Conservation (phyloP, 495 filamentous ascomycete genomes). For the Trichoderma reesei region DNA sequence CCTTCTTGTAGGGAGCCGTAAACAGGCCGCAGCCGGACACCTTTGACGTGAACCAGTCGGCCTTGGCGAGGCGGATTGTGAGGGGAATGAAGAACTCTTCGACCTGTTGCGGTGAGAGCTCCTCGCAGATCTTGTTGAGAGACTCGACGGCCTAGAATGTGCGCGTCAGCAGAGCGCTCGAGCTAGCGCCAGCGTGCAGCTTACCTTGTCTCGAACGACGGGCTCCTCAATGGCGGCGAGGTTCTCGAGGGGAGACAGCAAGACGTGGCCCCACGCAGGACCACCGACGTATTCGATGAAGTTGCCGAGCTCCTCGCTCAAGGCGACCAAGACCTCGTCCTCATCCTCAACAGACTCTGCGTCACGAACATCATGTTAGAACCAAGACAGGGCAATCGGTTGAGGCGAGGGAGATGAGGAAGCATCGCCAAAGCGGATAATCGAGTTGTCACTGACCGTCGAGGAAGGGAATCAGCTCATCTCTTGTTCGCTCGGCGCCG, state of each 20-base stretch:
- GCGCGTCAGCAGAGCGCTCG: conserved; percentile 12
- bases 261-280: conserved; percentile 85
- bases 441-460: conserved; percentile 56
- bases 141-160: conserved; percentile 81
- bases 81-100: conserved; percentile 96
- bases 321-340: conserved; percentile 92
- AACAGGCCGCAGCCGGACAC: conserved; percentile 95
- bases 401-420: background rate
- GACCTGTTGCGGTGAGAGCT: conserved; percentile 82
- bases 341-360: conserved; percentile 97
- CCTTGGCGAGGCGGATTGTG: conserved; percentile 88
- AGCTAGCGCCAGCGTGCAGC: conserved; percentile 18
- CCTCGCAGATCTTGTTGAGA: conserved; percentile 93
- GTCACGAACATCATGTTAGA: conserved; percentile 16
- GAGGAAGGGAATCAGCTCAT: conserved; percentile 96
- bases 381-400: conserved; percentile 8
- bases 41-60: conserved; percentile 99
- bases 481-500: conserved; percentile 88
- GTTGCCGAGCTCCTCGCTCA: conserved; percentile 89
- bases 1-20: conserved; percentile 82
- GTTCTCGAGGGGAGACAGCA: conserved; percentile 94
- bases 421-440: conserved; percentile 8
- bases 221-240: conserved; percentile 97
- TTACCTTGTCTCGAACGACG: conserved; percentile 90
- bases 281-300: conserved; percentile 98